These are phyloP conservation scores for Penicillium sumatraense DNA, from an alignment of 2,329 filamentous ascomycete genomes.

Conservation along the genomic window DNA sequence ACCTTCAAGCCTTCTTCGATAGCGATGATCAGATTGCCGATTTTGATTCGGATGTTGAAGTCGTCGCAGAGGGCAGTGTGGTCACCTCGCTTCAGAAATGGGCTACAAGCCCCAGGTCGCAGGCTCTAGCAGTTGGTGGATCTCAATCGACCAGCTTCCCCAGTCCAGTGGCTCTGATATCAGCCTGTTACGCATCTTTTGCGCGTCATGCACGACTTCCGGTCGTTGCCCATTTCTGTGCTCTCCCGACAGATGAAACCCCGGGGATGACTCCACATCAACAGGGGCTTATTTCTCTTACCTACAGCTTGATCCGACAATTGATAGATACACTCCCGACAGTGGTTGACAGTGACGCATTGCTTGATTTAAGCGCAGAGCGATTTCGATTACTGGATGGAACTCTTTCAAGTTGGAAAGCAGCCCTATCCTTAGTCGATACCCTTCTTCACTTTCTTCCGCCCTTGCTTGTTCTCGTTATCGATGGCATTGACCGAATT, in stretches of 20 bases:
- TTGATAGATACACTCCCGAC: constrained; percentile 42
- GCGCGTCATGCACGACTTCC: constrained; percentile 37
- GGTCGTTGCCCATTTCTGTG: constrained; percentile 44
- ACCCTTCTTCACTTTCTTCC: constrained; percentile 40
- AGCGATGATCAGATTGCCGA: constrained; percentile 39
- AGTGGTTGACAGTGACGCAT: constrained; percentile 39
- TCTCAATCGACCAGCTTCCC: constrained; percentile 29
- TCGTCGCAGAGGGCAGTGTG: constrained; percentile 32
- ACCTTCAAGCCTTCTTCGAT: constrained; percentile 42
- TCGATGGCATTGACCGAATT: constrained; percentile 41
- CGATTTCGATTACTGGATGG: constrained; percentile 40
- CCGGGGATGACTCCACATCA: constrained; percentile 31
- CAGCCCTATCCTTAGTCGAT: constrained; percentile 41
- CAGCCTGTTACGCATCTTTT: constrained; percentile 38
- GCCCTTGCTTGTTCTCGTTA: constrained; percentile 41
- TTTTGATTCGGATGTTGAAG: constrained; percentile 32
- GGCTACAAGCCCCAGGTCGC: constrained; percentile 37
- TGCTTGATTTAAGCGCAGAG: constrained; percentile 40
- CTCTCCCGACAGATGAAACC: constrained; percentile 25
- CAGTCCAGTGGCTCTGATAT: constrained; percentile 37
- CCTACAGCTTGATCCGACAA: constrained; percentile 45
- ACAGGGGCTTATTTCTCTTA: constrained; percentile 40
- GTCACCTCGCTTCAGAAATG: constrained; percentile 39
- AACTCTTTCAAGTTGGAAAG: constrained; percentile 40
- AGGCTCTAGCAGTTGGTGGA: constrained; percentile 38